phyloP scores from a whole-genome alignment of 345 rosid species.

The Erucastrum elatum region DNA sequence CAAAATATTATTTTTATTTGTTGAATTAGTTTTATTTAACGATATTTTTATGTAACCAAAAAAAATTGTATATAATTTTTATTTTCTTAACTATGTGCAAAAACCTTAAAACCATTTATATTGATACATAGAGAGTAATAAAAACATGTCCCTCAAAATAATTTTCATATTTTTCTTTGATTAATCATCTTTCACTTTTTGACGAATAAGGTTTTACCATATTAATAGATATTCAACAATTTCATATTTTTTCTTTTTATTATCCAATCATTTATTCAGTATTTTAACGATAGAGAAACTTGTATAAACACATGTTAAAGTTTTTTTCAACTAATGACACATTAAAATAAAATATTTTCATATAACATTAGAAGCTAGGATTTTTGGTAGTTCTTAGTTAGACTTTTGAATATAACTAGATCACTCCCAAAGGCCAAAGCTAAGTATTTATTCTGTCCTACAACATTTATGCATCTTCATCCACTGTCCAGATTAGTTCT shows the following conservation, averaged over 20 bases:
- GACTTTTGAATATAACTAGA: conserved; percentile 1
- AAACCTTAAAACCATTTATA: too few relatives aligned
- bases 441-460: background rate
- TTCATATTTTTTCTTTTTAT: background rate
- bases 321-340: background rate
- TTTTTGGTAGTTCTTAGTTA: background rate
- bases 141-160: background rate
- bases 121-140: too few relatives aligned
- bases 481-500: background rate
- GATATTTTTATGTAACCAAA: too few relatives aligned
- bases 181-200: background rate
- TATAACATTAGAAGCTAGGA: background rate
- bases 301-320: background rate
- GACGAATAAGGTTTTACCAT: background rate
- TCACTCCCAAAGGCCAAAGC: background rate
- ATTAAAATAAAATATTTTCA: background rate
- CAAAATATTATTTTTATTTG: too few relatives aligned
- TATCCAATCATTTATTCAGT: background rate
- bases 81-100: too few relatives aligned
- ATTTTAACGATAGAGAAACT: background rate
- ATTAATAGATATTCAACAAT: background rate
- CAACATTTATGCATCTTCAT: background rate
- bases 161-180: background rate
- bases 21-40: too few relatives aligned
- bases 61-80: too few relatives aligned